Conservation (phyloP, 2,329 filamentous ascomycete genomes). For the Fusarium chlamydosporum region DNA sequence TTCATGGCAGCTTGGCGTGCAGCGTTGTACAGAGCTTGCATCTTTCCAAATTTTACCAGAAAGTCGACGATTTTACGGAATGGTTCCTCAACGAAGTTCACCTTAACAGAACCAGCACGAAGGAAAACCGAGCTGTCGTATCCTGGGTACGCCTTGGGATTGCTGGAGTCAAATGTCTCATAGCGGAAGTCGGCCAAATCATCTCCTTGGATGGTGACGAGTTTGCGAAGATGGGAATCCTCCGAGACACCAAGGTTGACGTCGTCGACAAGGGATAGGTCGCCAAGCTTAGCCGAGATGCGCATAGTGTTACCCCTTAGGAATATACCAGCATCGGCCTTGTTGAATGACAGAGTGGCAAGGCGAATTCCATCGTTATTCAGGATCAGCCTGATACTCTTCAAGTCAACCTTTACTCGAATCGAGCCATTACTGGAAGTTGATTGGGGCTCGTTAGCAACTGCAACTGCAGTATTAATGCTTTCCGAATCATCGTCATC, state of each 20-base stretch:
- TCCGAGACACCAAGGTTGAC: constrained; percentile 90
- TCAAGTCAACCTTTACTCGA: constrained; percentile 91
- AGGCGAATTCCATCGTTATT: constrained; percentile 98
- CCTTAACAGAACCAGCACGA: constrained; percentile 92
- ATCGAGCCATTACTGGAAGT: constrained; percentile 76
- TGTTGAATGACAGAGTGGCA: constrained; percentile 91
- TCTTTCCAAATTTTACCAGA: constrained; percentile 98
- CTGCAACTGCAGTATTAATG: constrained; percentile 55
- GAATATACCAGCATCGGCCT: constrained; percentile 92
- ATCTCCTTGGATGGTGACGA: constrained; percentile 95
- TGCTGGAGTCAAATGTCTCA: constrained; percentile 88
- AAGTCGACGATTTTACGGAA: constrained; percentile 99
- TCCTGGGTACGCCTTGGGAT: constrained; percentile 82
- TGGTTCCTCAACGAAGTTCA: constrained; percentile 97
- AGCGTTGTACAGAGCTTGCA: constrained; percentile 99
- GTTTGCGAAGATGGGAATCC: constrained; percentile 83
- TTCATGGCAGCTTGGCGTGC: constrained; percentile 94
- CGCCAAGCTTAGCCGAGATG: constrained; percentile 87
- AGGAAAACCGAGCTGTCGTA: constrained; percentile 94
- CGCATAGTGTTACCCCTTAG: constrained; percentile 88
- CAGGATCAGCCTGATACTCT: constrained; percentile 92
- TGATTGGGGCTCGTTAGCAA: constrained; percentile 51
- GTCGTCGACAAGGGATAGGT: constrained; percentile 91
- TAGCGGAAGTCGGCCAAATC: constrained; percentile 98
- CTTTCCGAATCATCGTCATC: constrained; percentile 56